Base-by-base conservation (phyloP, 352 stramenopile species). In the Pythium dissimile region DNA sequence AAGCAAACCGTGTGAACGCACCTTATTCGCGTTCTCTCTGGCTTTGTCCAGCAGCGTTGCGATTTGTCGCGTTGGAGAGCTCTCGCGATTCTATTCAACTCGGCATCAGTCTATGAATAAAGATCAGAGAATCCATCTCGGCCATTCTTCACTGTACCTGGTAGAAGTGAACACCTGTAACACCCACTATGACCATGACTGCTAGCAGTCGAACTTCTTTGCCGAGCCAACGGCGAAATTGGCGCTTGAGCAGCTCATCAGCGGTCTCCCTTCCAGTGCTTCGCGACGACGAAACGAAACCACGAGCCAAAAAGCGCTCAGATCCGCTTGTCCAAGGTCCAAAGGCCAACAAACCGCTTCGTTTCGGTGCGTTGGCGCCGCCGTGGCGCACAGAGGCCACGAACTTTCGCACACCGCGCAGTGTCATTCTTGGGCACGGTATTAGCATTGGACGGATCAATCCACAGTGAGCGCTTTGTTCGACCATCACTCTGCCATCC, bases 81-180 rank as follows among this genome's bases (percentile, higher is more conserved):
- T 54, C 38, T 89, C 75, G 18, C 83, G 83, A 44, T 89, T 84
- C 81, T 90, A 18, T 15, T 51, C 24, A 28, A 9, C 1, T 28
- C 30, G 8, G 15, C n/a, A 34, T 50, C 1, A 28, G 28, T 44
- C 7, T 12, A n/a, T 32, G 31, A n/a, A n/a, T n/a, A n/a, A n/a
- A n/a, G 5, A 20, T 21, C n/a, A 39, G 1, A 41, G 20, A 15
- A 28, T 37, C 16, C 32, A 38, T 10, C 11, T 3, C n/a, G 28
- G n/a, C 16, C 28, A n/a, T n/a, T n/a, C n/a, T n/a, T 5, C n/a
- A 18, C 41, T 49, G n/a, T 20, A 88, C 77, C 64, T 85, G 71
- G 45, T 91, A 93, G 39, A 88, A 77, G 13, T 86, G 77, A 1
- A 93, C 67, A 20, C 78, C 83, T 11, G 64, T 62, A 37, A 67